Conservation (phyloP, 2,329 filamentous ascomycete species). For the Penicillium sp. region DNA sequence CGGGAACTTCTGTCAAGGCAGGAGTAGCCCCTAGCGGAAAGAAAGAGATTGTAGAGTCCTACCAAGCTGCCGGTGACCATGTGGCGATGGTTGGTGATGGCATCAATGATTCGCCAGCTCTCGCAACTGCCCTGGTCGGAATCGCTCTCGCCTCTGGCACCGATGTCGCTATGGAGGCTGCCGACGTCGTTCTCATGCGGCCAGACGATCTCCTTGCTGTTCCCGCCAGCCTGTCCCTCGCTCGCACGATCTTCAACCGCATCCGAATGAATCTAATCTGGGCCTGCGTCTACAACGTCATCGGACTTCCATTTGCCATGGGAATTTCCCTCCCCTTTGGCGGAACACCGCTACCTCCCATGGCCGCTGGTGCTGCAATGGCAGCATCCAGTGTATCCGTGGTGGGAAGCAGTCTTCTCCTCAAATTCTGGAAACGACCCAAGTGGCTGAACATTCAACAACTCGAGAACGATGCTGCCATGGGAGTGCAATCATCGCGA, state of each 20-base stretch:
- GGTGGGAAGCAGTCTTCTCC: conserved; percentile 73
- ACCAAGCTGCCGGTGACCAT: conserved; percentile 70
- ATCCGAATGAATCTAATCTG: conserved; percentile 93
- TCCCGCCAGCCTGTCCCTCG: conserved; percentile 78
- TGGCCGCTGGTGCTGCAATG: conserved; percentile 95
- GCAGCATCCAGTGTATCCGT: conserved; percentile 86
- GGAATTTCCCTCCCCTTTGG: conserved; percentile 90
- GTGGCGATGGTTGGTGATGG: conserved; percentile 98
- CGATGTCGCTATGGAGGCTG: conserved; percentile 96
- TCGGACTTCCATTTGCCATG: conserved; percentile 95
- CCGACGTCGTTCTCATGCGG: conserved; percentile 92
- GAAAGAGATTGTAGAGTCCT: conserved; percentile 72
- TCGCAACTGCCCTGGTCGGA: conserved; percentile 87
- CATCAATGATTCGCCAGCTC: conserved; percentile 95
- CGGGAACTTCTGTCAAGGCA: conserved; percentile 70
- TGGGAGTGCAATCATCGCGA: conserved; percentile 17
- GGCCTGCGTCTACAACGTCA: conserved; percentile 87
- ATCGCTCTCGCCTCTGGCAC: conserved; percentile 91
- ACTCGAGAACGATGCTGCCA: conserved; percentile 55
- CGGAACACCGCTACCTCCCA: conserved; percentile 75
- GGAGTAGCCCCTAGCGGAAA: conserved; percentile 91
- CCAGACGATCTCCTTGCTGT: conserved; percentile 88
- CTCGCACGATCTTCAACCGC: conserved; percentile 78
- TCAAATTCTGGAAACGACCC: conserved; percentile 83
- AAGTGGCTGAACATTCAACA: conserved; percentile 76